These are phyloP conservation scores for Aphanomyces euteiches DNA, from an alignment of 352 stramenopile species.

Conservation along the genomic window DNA sequence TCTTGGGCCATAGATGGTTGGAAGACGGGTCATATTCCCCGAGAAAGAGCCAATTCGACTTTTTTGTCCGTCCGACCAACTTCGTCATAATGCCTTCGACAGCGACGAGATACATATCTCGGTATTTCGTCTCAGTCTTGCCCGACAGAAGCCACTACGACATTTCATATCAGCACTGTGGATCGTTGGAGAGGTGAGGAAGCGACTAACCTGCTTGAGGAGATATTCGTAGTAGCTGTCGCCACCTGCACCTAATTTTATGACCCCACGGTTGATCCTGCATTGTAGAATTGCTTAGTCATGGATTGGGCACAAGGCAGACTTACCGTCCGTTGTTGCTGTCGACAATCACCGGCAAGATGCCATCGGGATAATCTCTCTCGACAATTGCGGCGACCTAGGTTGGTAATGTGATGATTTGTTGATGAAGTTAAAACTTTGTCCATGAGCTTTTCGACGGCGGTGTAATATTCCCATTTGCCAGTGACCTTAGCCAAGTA, in stretches of 20 bases:
- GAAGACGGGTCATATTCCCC: conserved; percentile 35
- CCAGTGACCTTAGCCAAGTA: conserved; percentile 31
- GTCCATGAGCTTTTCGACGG: conserved; percentile 29
- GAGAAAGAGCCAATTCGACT: conserved; percentile 48
- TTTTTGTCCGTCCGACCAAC: conserved; percentile 41
- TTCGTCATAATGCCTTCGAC: conserved; percentile 47
- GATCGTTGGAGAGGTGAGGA: not conserved
- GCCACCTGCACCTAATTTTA: conserved; percentile 54
- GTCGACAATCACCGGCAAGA: conserved; percentile 48
- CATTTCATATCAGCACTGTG: not conserved
- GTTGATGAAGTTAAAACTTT: not conserved
- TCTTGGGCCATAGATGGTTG: conserved; percentile 38
- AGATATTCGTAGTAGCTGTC: conserved; percentile 79
- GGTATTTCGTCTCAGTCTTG: conserved; percentile 47
- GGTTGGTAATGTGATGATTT: not conserved
- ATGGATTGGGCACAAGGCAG: not conserved
- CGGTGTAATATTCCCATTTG: conserved; percentile 30
- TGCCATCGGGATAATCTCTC: conserved; percentile 38
- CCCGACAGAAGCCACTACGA: conserved; percentile 50
- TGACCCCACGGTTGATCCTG: conserved; percentile 27
- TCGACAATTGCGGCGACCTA: conserved; percentile 33
- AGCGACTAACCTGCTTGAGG: conserved; percentile 44
- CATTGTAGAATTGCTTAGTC: not conserved
- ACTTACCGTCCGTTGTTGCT: conserved; percentile 35
- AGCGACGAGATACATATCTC: conserved; percentile 50